Evolutionary conservation across 2,329 filamentous ascomycete species (phyloP).

Genomic region (Scopulariopsis brevicaulis): DNA sequence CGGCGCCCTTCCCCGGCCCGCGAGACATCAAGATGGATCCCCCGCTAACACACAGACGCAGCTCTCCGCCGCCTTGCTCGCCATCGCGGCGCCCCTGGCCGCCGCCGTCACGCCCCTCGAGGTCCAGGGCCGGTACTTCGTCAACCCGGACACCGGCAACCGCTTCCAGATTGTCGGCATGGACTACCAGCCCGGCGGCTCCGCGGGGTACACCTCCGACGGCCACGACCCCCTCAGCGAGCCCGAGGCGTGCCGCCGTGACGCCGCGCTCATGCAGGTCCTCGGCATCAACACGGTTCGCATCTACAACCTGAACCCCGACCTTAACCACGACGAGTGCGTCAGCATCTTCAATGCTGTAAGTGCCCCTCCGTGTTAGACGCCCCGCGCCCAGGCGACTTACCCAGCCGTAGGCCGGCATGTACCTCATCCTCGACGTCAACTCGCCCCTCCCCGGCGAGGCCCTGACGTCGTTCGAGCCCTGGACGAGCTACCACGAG

Average conservation of each 20-base stretch:
- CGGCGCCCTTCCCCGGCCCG: neutral
- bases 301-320: conserved; percentile 57
- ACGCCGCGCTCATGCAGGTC: conserved; percentile 54
- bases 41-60: neutral
- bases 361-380: conserved; percentile 8
- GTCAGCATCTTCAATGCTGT: conserved; percentile 56
- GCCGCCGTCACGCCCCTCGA: conserved; percentile 46
- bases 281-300: conserved; percentile 57
- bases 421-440: conserved; percentile 59
- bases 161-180: conserved; percentile 56
- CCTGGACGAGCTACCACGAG: conserved; percentile 48
- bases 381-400: neutral
- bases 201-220: conserved; percentile 45
- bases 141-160: conserved; percentile 45
- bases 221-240: conserved; percentile 50
- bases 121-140: conserved; percentile 45
- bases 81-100: conserved; percentile 38
- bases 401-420: conserved; percentile 34
- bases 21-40: neutral
- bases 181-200: conserved; percentile 59
- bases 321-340: conserved; percentile 56
- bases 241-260: conserved; percentile 45
- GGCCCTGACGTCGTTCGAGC: conserved; percentile 39
- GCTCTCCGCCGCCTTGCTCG: conserved; percentile 21
- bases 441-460: conserved; percentile 53